phyloP scores from a whole-genome alignment of 441 rosid species.

The Syzygium syzygioides region DNA sequence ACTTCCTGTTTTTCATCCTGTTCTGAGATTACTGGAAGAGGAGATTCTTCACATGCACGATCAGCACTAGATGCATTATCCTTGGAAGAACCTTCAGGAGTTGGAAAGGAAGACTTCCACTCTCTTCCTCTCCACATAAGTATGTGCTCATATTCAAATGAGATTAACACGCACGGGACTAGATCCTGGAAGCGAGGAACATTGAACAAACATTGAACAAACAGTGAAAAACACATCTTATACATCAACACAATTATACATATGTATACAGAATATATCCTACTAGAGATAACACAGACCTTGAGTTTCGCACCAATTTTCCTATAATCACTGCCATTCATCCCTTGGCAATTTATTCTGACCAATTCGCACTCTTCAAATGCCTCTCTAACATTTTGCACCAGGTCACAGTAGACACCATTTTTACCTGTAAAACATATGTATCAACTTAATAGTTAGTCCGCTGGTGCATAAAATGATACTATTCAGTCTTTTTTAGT shows the following conservation, averaged over 20 bases:
- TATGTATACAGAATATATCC: background rate
- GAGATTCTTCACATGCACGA: constrained; percentile 16
- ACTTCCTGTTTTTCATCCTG: constrained; percentile 5
- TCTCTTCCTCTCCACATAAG: constrained; percentile 84
- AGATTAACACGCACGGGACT: constrained; percentile 80
- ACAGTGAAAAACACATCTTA: constrained; percentile 1
- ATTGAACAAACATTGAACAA: constrained; percentile 4
- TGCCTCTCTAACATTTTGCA: constrained; percentile 67
- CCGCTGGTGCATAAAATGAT: background rate
- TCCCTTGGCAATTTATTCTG: constrained; percentile 69
- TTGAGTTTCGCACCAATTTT: constrained; percentile 91
- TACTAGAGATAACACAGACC: constrained; percentile 33
- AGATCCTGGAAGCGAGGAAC: constrained; percentile 49
- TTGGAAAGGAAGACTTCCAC: constrained; percentile 52
- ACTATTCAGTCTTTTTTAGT: background rate
- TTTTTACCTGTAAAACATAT: constrained; percentile 51
- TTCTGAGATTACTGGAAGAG: constrained; percentile 13
- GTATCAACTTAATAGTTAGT: background rate
- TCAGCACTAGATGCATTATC: constrained; percentile 19
- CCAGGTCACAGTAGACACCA: constrained; percentile 70
- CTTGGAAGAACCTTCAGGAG: constrained; percentile 21
- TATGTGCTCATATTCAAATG: constrained; percentile 73
- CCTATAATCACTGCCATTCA: constrained; percentile 69
- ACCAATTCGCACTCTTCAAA: constrained; percentile 92
- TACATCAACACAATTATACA: background rate